phyloP scores from a whole-genome alignment of 2,329 filamentous ascomycete species.

The Fusarium metavorans region DNA sequence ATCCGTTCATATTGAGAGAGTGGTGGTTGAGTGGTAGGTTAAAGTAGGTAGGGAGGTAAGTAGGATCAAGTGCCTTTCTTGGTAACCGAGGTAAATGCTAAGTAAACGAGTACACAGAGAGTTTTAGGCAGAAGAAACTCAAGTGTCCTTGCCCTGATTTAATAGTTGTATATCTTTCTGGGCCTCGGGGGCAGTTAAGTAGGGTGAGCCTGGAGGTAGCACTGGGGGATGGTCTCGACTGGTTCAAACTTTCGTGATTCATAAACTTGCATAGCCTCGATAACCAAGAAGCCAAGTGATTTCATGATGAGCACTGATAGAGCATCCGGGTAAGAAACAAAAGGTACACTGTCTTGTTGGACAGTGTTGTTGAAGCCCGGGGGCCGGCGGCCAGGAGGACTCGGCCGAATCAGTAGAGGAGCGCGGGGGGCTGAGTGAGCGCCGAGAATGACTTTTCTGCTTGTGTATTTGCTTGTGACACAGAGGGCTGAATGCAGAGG shows the following conservation, averaged over 20 bases:
- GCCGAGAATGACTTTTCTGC: background rate
- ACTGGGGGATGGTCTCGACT: conserved; percentile 6
- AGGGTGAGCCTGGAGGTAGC: conserved; percentile 7
- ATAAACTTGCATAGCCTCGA: conserved; percentile 20
- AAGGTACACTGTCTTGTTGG: background rate
- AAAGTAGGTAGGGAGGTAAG: background rate
- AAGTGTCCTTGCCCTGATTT: too few relatives aligned
- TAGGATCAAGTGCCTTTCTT: background rate
- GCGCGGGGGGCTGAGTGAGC: background rate
- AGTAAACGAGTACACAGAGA: background rate
- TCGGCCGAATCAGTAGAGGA: background rate
- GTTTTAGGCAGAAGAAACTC: background rate
- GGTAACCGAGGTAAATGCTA: background rate
- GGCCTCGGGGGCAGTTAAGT: background rate
- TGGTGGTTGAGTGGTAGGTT: background rate
- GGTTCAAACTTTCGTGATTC: conserved; percentile 1
- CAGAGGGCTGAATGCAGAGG: background rate
- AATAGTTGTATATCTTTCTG: background rate
- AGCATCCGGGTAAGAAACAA: background rate
- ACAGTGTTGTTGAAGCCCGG: conserved; percentile 3
- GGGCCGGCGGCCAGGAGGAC: conserved; percentile 24
- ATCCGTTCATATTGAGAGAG: background rate
- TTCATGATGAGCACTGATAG: conserved; percentile 25
- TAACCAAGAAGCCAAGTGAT: conserved; percentile 1
- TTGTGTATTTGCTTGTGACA: background rate